Evolutionary conservation across 1,284 basidiomycete species (phyloP).

Genomic region (Cyathus pygmaeus): DNA sequence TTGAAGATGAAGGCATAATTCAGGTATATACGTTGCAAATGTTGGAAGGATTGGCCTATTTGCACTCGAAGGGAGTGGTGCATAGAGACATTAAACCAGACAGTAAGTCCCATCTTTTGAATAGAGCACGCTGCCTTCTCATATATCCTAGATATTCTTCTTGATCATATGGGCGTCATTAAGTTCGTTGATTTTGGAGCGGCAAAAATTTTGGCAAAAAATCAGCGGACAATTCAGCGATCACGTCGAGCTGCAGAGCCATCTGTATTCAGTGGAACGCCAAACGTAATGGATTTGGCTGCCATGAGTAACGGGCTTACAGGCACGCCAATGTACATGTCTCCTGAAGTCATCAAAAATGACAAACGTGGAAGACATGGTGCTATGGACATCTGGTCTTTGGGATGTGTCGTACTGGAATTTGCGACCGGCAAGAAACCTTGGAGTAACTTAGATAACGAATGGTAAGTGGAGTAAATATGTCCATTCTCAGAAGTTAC

Average conservation of each 20-base stretch:
- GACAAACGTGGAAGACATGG: slow-evolving; percentile 87
- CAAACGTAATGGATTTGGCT: slow-evolving; percentile 54
- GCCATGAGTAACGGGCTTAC: slow-evolving; percentile 86
- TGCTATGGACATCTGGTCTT: slow-evolving; percentile 98
- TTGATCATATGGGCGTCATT: slow-evolving; percentile 93
- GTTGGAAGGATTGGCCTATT: slow-evolving; percentile 92
- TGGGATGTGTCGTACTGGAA: slow-evolving; percentile 97
- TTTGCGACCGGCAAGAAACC: slow-evolving; percentile 97
- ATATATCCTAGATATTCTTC: slow-evolving; percentile 81
- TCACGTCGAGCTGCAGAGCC: slow-evolving; percentile 49
- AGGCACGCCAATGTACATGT: slow-evolving; percentile 99
- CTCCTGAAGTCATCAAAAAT: slow-evolving; percentile 97
- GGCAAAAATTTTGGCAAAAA: slow-evolving; percentile 96
- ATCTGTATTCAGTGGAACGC: slow-evolving; percentile 36
- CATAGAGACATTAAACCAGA: slow-evolving; percentile 99
- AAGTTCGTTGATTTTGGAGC: slow-evolving; percentile 99
- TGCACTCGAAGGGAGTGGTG: slow-evolving; percentile 93
- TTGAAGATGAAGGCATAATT: slow-evolving; percentile 96
- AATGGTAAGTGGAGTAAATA: slow-evolving; percentile 75
- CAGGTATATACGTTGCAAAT: slow-evolving; percentile 98
- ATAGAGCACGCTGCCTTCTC: too few species aligned
- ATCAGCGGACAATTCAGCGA: slow-evolving; percentile 88
- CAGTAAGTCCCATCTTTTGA: slow-evolving; percentile 70
- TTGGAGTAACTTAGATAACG: slow-evolving; percentile 98
- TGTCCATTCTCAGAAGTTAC: slow-evolving; percentile 8